Evolutionary conservation across 495 filamentous ascomycete species (phyloP).

Genomic region (Umbilicaria muhlenbergii): DNA sequence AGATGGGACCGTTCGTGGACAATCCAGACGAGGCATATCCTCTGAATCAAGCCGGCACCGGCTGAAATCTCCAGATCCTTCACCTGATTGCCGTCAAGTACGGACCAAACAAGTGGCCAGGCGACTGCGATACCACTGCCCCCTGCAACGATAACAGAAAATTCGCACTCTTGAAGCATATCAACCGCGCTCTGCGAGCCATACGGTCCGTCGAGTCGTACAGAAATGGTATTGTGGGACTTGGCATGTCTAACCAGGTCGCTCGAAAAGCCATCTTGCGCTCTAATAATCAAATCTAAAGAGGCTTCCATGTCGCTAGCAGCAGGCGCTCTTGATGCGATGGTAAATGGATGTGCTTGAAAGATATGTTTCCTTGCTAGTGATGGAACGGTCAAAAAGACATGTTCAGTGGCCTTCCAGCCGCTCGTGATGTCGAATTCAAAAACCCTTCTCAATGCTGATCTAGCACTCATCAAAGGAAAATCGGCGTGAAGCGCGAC

Average conservation of each 20-base stretch:
- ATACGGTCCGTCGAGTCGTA: constrained; percentile 42
- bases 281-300: constrained; percentile 37
- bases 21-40: constrained; percentile 41
- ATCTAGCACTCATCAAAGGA: no score
- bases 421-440: constrained; percentile 30
- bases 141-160: constrained; percentile 39
- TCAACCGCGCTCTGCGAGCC: constrained; percentile 31
- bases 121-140: constrained; percentile 48
- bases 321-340: constrained; percentile 32
- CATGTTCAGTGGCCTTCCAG: constrained; percentile 41
- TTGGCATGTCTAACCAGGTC: constrained; percentile 34
- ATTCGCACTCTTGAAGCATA: constrained; percentile 24
- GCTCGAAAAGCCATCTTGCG: constrained; percentile 40
- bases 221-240: constrained; percentile 16
- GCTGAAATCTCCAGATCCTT: constrained; percentile 1
- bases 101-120: constrained; percentile 30
- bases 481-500: constrained; percentile 17
- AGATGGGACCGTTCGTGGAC: constrained; percentile 32
- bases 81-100: constrained; percentile 3
- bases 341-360: constrained; percentile 46
- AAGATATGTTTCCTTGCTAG: constrained; percentile 28
- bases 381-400: constrained; percentile 38
- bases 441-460: constrained; percentile 9
- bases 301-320: constrained; percentile 18
- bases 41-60: constrained; percentile 6